Percentiles rank a stretch among this genome's conserved stretches.
phyloP scores from a whole-genome alignment of 1,284 basidiomycete genomes.

The Cystobasidium sp. region DNA sequence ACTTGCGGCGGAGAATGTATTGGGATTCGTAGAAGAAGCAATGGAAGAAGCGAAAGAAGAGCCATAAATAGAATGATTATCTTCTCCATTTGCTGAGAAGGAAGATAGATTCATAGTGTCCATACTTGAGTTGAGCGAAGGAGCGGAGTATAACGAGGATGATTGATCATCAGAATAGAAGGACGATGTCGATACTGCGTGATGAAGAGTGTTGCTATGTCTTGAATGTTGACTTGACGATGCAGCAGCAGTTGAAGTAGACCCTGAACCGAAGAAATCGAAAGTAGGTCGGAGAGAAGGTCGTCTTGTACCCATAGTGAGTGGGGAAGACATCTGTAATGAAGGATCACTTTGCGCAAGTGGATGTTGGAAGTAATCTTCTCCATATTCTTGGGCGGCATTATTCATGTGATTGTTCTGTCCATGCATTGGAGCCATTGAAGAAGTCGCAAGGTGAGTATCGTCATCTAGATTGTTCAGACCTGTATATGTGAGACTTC shows the following conservation, averaged over 20 bases:
- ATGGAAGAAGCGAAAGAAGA: slow-evolving; percentile 37
- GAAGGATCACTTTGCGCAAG: slow-evolving; percentile 14
- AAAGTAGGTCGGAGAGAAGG: slow-evolving; percentile 10
- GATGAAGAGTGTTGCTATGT: not conserved
- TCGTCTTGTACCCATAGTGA: not conserved
- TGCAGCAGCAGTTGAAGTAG: not conserved
- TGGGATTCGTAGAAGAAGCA: not conserved
- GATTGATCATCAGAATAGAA: slow-evolving; percentile 1
- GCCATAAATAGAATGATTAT: slow-evolving; percentile 20
- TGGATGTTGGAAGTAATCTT: not conserved
- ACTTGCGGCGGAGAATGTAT: not conserved
- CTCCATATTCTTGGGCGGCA: not conserved
- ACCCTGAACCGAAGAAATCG: not conserved
- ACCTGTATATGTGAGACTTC: slow-evolving; percentile 19
- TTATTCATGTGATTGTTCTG: not conserved
- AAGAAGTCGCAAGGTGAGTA: not conserved
- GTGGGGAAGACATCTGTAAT: not conserved
- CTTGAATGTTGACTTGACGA: not conserved
- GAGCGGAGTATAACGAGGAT: slow-evolving; percentile 17
- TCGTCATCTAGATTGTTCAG: slow-evolving; percentile 11
- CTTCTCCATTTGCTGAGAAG: not conserved
- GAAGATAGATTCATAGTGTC: slow-evolving; percentile 23
- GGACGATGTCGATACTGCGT: slow-evolving; percentile 20
- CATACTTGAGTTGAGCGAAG: slow-evolving; percentile 18
- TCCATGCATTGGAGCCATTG: not conserved